Evolutionary conservation across 2,329 filamentous ascomycete species (phyloP), one percentile per base, ranked within the genome.

Genomic region (Gliomastix tumulicola): DNA sequence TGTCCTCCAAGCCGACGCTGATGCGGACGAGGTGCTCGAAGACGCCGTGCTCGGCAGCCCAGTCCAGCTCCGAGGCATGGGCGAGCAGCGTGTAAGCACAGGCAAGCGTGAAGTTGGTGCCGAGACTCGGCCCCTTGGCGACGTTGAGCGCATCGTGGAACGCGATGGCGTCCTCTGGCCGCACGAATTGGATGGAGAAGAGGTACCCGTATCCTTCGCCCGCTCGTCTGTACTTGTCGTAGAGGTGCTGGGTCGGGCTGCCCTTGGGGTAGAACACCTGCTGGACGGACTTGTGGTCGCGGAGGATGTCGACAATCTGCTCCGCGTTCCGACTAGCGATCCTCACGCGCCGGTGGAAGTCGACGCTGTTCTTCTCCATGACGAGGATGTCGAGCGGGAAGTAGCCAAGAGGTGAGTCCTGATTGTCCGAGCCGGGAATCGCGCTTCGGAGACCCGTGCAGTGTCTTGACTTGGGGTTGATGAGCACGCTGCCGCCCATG

Each of bases 321-420:
- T 95, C 88, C 6, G 90, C 84, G 50, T 94, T 96, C 34, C 65
- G 58, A 53, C 96, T 96, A 53, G 94, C 86, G 38, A 87, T 78
- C 44, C 84, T 81, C 42, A 95, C 88, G 39, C 92, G 78, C 13
- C 76, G 74, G 16, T 82, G 74, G 56, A 96, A 97, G 63, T 97
- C 88, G 13, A 92, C 82, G 56, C 88, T 96, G 60, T 98, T 98
- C 44, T 90, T 78, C 63, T 98, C 92, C 65, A 98, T 81, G 62
- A 96, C 95, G 28, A 98, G 79, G 34, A 84, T 79, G 60, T 98
- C 92, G 65, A 96, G 89, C n/a, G 84, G 79, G 88, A 92, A 98
- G 56, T 92, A 88, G n/a, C n/a, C n/a, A n/a, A n/a, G n/a, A n/a
- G n/a, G n/a, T 37, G 85, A 88, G 57, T 96, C 88, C 60, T 94